Percentiles rank a stretch among this genome's conserved stretches.
phyloP scores from a whole-genome alignment of 768 basidiomycete species.

The Calocybe cyanea region DNA sequence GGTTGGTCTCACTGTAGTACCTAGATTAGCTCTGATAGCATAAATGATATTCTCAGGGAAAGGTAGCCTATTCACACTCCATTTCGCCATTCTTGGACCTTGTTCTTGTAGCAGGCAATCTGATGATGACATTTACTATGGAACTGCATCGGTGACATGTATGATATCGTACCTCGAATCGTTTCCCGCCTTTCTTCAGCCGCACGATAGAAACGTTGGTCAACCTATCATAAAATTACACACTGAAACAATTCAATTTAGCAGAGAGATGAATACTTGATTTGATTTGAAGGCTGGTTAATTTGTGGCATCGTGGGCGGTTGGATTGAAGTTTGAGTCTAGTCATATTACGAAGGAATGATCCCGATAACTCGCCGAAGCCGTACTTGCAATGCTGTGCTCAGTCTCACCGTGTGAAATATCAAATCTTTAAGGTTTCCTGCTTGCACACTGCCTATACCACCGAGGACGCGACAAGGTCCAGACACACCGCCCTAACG shows the following conservation, averaged over 20 bases:
- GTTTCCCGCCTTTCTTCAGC: conserved; percentile 94
- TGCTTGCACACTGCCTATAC: too few species aligned
- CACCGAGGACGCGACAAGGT: not conserved
- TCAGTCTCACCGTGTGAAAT: conserved; percentile 11
- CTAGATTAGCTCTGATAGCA: conserved; percentile 1
- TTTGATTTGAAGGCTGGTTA: conserved; percentile 86
- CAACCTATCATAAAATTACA: conserved; percentile 47
- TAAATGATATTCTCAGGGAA: not conserved
- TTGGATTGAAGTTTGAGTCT: conserved; percentile 1
- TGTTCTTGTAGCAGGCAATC: conserved; percentile 99
- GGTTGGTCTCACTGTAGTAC: conserved; percentile 70
- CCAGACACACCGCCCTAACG: not conserved
- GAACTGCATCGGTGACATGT: not conserved
- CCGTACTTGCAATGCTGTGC: not conserved
- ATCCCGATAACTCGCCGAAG: not conserved
- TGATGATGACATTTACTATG: conserved; percentile 16
- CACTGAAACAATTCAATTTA: not conserved
- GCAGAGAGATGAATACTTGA: conserved; percentile 50
- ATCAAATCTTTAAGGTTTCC: too few species aligned
- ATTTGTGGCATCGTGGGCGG: conserved; percentile 45
- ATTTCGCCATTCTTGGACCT: conserved; percentile 93
- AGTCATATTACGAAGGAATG: not conserved
- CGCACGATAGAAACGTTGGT: conserved; percentile 97
- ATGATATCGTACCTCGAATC: conserved; percentile 72
- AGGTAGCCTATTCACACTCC: conserved; percentile 64